Conservation (phyloP, 257 asterid genomes). For the Solanum ossicruentum region DNA sequence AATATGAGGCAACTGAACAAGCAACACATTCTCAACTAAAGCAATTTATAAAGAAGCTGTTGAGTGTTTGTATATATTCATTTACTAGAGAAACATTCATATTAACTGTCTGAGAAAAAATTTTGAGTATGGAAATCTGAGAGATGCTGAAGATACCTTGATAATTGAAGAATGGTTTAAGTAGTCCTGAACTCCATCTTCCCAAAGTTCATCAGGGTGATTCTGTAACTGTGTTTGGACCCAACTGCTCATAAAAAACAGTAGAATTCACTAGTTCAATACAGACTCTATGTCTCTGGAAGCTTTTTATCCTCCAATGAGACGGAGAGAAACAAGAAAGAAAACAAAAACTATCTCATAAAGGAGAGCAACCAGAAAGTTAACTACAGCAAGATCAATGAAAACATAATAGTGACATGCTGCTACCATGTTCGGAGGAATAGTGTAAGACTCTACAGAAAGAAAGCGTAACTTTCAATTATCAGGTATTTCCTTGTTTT, state of each 20-base stretch:
- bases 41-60: neutral
- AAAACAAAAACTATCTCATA: neutral
- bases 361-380: neutral
- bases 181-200: constrained; percentile 87
- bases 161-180: constrained; percentile 65
- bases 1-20: neutral
- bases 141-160: constrained; percentile 35
- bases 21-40: neutral
- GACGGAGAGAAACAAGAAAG: neutral
- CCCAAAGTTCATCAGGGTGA: constrained; percentile 99
- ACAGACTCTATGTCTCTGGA: neutral
- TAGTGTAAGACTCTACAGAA: neutral
- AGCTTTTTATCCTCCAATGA: neutral
- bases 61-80: neutral
- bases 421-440: neutral
- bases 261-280: neutral
- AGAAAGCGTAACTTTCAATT: neutral
- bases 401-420: neutral
- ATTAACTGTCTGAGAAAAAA: neutral
- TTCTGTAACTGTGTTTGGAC: constrained; percentile 62
- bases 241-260: constrained; percentile 54
- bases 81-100: neutral
- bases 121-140: neutral
- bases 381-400: neutral
- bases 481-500: neutral